Evolutionary conservation across 176 grass and related monocot species (phyloP).

Genomic region (Cenchrus purpureus): DNA sequence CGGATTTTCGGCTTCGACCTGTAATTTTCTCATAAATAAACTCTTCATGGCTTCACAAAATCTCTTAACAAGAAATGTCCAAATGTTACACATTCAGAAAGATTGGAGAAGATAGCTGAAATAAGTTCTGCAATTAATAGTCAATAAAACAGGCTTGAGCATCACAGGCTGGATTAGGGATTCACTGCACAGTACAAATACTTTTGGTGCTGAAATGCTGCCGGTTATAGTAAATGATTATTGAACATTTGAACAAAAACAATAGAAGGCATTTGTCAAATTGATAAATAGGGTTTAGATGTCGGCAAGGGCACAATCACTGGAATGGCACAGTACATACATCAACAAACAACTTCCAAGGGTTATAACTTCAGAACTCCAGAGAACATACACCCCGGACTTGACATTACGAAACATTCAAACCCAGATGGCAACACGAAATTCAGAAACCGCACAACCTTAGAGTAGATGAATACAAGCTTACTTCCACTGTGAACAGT

Average conservation of each 20-base stretch:
- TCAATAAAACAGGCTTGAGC: background rate
- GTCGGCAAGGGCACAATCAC: background rate
- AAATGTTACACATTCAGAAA: background rate
- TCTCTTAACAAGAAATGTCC: background rate
- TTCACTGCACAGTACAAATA: background rate
- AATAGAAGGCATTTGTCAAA: background rate
- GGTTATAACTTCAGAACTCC: background rate
- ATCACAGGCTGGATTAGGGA: background rate
- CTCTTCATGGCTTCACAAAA: background rate
- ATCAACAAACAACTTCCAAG: conserved; percentile 16
- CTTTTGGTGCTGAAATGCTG: background rate
- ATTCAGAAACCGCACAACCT: background rate
- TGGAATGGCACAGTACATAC: conserved; percentile 3
- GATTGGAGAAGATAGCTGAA: background rate
- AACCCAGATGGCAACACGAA: background rate
- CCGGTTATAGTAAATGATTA: background rate
- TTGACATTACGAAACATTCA: background rate
- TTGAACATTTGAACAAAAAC: background rate
- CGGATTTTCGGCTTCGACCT: conserved; percentile 91
- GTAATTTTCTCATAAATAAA: conserved; percentile 2
- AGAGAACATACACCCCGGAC: background rate
- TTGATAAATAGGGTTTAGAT: background rate
- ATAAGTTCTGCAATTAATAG: too few relatives aligned
- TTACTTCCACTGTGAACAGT: background rate
- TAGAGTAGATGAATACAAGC: background rate